phyloP scores from a whole-genome alignment of 129 eudicot genomes.

The Arctium lappa region DNA sequence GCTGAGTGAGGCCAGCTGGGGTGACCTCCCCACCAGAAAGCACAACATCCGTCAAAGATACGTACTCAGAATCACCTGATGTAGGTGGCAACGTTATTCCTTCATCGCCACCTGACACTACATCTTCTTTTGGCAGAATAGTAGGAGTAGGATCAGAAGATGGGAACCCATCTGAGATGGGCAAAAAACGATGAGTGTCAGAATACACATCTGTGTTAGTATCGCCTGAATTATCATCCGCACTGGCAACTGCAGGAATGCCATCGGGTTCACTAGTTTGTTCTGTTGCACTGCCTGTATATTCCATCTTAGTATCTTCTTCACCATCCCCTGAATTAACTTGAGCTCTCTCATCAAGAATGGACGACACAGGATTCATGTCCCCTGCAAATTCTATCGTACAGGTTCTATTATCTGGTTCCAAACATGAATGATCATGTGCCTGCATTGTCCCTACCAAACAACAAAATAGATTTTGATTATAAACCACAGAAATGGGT shows the following conservation, averaged over 20 bases:
- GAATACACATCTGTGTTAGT: slow-evolving; percentile 22
- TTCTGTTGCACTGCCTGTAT: slow-evolving; percentile 15
- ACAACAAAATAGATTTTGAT: slow-evolving; percentile 43
- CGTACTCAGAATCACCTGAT: slow-evolving; percentile 19
- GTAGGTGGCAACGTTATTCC: slow-evolving; percentile 1
- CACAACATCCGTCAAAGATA: slow-evolving; percentile 10
- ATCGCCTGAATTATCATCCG: slow-evolving; percentile 26
- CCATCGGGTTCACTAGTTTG: slow-evolving; percentile 25
- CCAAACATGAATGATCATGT: slow-evolving; percentile 40
- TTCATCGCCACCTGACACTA: slow-evolving; percentile 17
- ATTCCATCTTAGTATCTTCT: slow-evolving; percentile 27
- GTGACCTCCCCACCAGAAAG: slow-evolving; percentile 28
- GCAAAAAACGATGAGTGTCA: slow-evolving; percentile 6
- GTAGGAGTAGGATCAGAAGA: slow-evolving; percentile 18
- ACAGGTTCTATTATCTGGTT: slow-evolving; percentile 38
- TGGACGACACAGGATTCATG: slow-evolving; percentile 12
- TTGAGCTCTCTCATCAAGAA: slow-evolving; percentile 23
- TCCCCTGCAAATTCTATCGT: slow-evolving; percentile 32
- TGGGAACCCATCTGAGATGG: slow-evolving; percentile 7
- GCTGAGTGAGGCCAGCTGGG: slow-evolving; percentile 46
- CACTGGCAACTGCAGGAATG: slow-evolving; percentile 20
- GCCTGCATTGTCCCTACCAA: slow-evolving; percentile 95
- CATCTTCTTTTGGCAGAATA: slow-evolving; percentile 24
- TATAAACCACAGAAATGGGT: slow-evolving; percentile 25
- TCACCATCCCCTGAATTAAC: slow-evolving; percentile 9